These are phyloP conservation scores for Nicotiana noctiflora DNA, from an alignment of 257 asterid species.

Conservation along the genomic window DNA sequence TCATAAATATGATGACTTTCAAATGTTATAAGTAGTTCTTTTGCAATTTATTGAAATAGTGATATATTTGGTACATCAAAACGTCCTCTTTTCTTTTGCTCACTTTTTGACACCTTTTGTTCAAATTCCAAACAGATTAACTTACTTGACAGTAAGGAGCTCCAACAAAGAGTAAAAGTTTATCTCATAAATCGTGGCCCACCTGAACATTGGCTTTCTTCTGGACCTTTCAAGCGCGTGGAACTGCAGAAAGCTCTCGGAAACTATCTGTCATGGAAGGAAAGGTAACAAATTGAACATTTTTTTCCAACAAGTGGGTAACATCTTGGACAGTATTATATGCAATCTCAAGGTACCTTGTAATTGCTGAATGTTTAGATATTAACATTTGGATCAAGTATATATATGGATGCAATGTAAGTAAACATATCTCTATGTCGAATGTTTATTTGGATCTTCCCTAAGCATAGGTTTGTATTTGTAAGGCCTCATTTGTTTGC, in stretches of 20 bases:
- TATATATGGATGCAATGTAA: background rate
- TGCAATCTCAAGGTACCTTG: background rate
- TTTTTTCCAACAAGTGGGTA: background rate
- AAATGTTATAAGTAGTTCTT: background rate
- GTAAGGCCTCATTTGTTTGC: no score
- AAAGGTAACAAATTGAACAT: conserved; percentile 50
- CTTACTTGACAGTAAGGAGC: conserved; percentile 90
- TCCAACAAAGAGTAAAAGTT: conserved; percentile 74
- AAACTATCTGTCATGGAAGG: conserved; percentile 91
- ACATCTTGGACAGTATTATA: background rate
- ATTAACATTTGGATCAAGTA: background rate
- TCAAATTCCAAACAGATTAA: conserved; percentile 41
- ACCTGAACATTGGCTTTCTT: conserved; percentile 88
- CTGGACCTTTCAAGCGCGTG: conserved; percentile 78
- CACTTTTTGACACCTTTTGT: background rate
- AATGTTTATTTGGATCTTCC: background rate
- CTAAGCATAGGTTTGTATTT: no score
- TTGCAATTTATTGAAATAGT: background rate
- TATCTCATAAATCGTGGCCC: conserved; percentile 75
- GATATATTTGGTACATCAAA: background rate
- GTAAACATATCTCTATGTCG: background rate
- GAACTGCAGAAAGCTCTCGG: conserved; percentile 93
- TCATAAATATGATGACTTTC: background rate
- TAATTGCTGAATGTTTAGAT: background rate
- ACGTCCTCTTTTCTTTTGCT: background rate